Evolutionary conservation across 257 asterid species (phyloP).

Genomic region (Pogostemon cablin): DNA sequence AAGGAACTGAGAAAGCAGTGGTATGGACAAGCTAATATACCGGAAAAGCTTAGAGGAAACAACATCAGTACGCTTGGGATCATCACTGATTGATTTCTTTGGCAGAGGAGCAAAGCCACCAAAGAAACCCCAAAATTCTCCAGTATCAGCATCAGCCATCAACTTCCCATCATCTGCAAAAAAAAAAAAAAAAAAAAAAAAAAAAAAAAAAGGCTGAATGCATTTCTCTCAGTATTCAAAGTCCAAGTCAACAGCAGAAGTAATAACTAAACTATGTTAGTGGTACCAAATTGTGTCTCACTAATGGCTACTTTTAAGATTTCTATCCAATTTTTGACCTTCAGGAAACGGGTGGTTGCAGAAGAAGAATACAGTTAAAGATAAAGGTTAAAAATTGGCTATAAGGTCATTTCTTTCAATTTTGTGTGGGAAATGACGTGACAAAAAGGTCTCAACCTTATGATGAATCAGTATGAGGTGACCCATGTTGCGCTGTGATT

Average conservation of each 20-base stretch:
- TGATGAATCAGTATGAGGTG: conserved; percentile 4
- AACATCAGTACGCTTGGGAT: conserved; percentile 47
- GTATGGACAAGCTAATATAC: conserved; percentile 47
- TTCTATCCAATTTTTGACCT: neutral
- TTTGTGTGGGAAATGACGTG: neutral
- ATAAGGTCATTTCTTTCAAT: neutral
- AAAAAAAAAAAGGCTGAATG: conserved; percentile 26
- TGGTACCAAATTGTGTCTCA: neutral
- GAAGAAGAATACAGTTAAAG: neutral
- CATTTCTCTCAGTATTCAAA: conserved; percentile 35
- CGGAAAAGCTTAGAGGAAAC: conserved; percentile 68
- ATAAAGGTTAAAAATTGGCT: neutral
- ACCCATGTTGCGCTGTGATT: neutral
- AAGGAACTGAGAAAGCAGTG: conserved; percentile 27
- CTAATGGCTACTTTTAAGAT: neutral
- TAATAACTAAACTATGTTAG: neutral
- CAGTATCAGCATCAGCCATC: conserved; percentile 99
- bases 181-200: conserved; percentile 35
- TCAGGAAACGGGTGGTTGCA: neutral
- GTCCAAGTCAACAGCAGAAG: neutral
- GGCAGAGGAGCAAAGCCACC: conserved; percentile 99
- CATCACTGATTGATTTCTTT: conserved; percentile 66
- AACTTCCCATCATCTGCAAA: conserved; percentile 90
- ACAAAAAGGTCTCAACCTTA: neutral
- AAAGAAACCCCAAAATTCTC: conserved; percentile 98